Evolutionary conservation across 345 rosid species (phyloP), one percentile per base, ranked within the genome.

Genomic region (Xanthoceras sorbifolium): DNA sequence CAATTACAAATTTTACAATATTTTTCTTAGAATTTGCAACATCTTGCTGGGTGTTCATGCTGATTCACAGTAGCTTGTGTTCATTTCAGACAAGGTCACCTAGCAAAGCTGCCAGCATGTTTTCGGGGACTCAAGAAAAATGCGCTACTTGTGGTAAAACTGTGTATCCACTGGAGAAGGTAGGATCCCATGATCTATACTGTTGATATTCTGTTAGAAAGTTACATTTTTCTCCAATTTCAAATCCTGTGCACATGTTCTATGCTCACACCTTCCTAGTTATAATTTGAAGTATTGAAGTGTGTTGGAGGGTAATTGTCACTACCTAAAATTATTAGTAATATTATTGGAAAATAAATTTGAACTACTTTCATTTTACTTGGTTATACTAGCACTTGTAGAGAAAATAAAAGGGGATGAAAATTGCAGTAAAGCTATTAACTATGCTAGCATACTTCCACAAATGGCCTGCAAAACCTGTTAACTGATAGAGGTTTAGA

Each of bases 121-220:
- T 94, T 80, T 92, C 97, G 42, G 99, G 99, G 71, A 97, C 99
- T 1, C 97, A 89, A 83, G 99, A 97, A 63, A 97, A 97, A 75
- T 97, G 99, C 34, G 97, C 96, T 73, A 88, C 97, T 73, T 97
- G 98, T 82, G 91, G 90, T 71, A 97, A 92, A 91, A 97, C 99
- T 17, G 99, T 93, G 42, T 97, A 97, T 82, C 99, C 98, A 6
- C 89, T 97, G 17, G 99, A 97, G 85, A 97, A 96, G 99, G 99
- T 93, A 84, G 22, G 68, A 59, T 55, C 62, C 40, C 4, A 25
- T 26, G 73, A 76, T 65, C 65, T 36, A 11, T 1, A 61, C 44
- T 38, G 15, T 57, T n/a, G 26, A 70, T 31, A 32, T 31, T 70
- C 10, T 22, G 32, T 12, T 54, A 22, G 20, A 38, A 54, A 54